phyloP scores from a whole-genome alignment of 1,139 yeast genomes.

The Suhomyces maxii region DNA sequence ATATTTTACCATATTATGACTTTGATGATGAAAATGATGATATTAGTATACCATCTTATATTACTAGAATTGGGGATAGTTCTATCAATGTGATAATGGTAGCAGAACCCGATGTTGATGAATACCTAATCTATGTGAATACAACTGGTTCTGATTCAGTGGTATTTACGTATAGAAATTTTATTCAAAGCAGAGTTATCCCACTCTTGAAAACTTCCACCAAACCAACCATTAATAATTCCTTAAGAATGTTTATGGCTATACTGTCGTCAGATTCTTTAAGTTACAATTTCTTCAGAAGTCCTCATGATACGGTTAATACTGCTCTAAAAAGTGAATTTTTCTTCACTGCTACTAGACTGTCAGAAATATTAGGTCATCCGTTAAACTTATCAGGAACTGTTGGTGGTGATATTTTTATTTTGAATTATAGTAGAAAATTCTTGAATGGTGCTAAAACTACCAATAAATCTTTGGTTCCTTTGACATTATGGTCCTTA shows the following conservation, averaged over 20 bases:
- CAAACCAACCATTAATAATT: constrained; percentile 30
- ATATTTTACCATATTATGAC: constrained; percentile 37
- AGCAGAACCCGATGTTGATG: constrained; percentile 29
- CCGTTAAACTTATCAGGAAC: constrained; percentile 65
- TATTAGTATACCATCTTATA: constrained; percentile 45
- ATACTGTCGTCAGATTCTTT: constrained; percentile 28
- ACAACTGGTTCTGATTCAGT: constrained; percentile 50
- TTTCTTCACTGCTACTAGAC: constrained; percentile 27
- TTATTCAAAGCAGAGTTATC: constrained; percentile 31
- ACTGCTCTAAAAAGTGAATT: constrained; percentile 34
- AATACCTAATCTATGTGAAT: constrained; percentile 42
- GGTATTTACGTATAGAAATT: constrained; percentile 44
- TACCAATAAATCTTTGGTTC: constrained; percentile 30
- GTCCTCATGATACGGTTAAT: constrained; percentile 38
- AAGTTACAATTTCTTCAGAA: constrained; percentile 30
- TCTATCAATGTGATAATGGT: constrained; percentile 48
- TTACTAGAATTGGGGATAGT: constrained; percentile 49
- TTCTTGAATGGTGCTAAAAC: constrained; percentile 35
- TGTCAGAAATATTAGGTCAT: constrained; percentile 47
- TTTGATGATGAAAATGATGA: constrained; percentile 12
- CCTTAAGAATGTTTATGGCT: constrained; percentile 26
- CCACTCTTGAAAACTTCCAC: constrained; percentile 19
- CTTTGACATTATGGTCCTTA: constrained; percentile 40
- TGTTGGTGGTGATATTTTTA: constrained; percentile 54
- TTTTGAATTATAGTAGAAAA: constrained; percentile 40